A percentile compares a stretch with the other conserved stretches of the same genome.
phyloP scores from a whole-genome alignment of 2,329 filamentous ascomycete species.

The Botrytis porri region DNA sequence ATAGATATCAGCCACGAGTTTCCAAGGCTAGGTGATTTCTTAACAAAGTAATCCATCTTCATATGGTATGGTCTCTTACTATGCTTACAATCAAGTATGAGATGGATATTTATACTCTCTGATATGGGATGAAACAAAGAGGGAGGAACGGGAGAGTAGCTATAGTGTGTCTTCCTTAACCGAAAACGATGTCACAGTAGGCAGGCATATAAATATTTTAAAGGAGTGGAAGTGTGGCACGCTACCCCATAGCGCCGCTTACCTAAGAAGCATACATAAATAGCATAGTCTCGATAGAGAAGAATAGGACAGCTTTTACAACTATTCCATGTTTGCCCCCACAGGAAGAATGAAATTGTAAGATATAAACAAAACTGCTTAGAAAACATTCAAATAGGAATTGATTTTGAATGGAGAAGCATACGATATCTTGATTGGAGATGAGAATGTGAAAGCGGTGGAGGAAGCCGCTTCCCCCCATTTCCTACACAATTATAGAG shows the following conservation, averaged over 20 bases:
- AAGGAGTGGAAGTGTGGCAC: no score
- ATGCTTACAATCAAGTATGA: not conserved
- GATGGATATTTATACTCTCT: not conserved
- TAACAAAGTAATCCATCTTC: not conserved
- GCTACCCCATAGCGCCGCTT: no score
- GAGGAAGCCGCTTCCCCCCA: not conserved
- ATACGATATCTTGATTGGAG: accelerated
- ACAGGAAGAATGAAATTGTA: no score
- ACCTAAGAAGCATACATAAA: no score
- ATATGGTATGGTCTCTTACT: not conserved
- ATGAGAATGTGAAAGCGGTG: not conserved
- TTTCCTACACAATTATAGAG: not conserved
- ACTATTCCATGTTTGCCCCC: no score
- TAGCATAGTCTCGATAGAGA: no score
- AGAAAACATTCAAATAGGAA: not conserved
- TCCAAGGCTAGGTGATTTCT: not conserved
- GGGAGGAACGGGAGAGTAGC: not conserved
- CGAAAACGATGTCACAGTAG: not conserved
- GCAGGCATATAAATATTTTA: not conserved
- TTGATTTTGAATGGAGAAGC: not conserved
- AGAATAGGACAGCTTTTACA: no score
- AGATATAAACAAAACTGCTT: not conserved
- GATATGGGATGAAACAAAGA: not conserved
- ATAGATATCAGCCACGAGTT: not conserved
- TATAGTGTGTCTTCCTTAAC: not conserved